These are phyloP conservation scores for Fagus crenata DNA, from an alignment of 306 rosid species.

Conservation along the genomic window DNA sequence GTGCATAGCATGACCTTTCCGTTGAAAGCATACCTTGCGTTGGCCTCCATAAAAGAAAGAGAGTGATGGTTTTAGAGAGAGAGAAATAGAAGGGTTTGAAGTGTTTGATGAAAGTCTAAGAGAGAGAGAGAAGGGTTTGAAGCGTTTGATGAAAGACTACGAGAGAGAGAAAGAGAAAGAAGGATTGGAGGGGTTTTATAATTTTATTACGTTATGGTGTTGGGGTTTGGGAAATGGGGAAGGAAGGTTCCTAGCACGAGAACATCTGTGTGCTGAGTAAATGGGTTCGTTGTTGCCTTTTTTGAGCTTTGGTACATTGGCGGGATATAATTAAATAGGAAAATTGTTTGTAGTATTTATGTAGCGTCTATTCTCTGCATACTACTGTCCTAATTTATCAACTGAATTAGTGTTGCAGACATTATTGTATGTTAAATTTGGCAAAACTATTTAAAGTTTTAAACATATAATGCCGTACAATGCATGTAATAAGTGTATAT, in stretches of 20 bases:
- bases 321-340: background rate
- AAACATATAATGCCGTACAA: too few relatives aligned
- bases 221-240: background rate
- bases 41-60: constrained; percentile 6
- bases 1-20: constrained; percentile 52
- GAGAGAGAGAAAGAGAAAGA: too few relatives aligned
- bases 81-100: background rate
- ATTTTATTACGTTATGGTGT: background rate
- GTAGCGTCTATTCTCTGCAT: too few relatives aligned
- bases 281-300: background rate
- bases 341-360: too few relatives aligned
- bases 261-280: background rate
- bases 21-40: constrained; percentile 34
- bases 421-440: too few relatives aligned
- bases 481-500: too few relatives aligned
- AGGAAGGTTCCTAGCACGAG: constrained; percentile 33
- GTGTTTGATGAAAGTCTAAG: background rate
- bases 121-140: background rate
- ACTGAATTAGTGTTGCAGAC: too few relatives aligned
- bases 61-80: background rate
- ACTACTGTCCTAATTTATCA: too few relatives aligned
- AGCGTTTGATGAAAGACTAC: background rate
- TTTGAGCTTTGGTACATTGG: background rate
- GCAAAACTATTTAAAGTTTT: too few relatives aligned
- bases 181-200: background rate